Evolutionary conservation across 2,329 filamentous ascomycete species (phyloP), one percentile per base, ranked within the genome.

Genomic region (Cadophora malorum): DNA sequence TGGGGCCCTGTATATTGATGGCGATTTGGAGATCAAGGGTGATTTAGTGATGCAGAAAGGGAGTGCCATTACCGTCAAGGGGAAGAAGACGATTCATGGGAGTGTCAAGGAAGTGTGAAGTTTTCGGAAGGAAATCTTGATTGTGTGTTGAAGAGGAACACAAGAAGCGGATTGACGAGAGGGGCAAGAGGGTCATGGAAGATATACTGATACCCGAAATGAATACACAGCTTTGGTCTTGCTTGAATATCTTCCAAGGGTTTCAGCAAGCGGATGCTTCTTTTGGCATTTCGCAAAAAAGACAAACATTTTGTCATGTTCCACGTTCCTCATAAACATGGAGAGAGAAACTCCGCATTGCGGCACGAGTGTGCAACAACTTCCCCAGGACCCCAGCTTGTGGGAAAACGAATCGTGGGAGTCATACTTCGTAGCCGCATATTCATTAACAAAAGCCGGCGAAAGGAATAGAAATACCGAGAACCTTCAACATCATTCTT

Each of bases 61-160:
- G 0, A 65, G 68, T 12, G 50, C 68, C 23, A 55, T 74, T 31
- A 66, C 69, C 56, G 70, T 75, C 10, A 66, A 72, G 61, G 73
- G 73, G 4, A 74, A 66, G 60, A 72, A 70, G n/a, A 74, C 72
- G 4, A 68, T 75, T 60, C 69, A 73, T 67, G 73, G 73, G 4
- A 73, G 65, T 55, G 38, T 74, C 16, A 64, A 69, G 49, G 65
- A 68, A 35, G 53, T 58, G 31, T 59, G 56, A 41, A 6, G 9
- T n/a, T 55, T 21, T 19, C 14, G 14, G 1, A n/a, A 33, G 28
- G 28, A 5, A 28, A 28, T 28, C 5, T 28, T 28, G 28, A 28
- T 3, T 28, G 5, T 28, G 3, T 28, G 3, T 45, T 2, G 35
- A 19, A 45, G 41, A 45, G 14, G 41, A 19, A 45, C 2, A 2